These are phyloP conservation scores for Neurospora sp. DNA, from an alignment of 495 filamentous ascomycete species.

Conservation along the genomic window DNA sequence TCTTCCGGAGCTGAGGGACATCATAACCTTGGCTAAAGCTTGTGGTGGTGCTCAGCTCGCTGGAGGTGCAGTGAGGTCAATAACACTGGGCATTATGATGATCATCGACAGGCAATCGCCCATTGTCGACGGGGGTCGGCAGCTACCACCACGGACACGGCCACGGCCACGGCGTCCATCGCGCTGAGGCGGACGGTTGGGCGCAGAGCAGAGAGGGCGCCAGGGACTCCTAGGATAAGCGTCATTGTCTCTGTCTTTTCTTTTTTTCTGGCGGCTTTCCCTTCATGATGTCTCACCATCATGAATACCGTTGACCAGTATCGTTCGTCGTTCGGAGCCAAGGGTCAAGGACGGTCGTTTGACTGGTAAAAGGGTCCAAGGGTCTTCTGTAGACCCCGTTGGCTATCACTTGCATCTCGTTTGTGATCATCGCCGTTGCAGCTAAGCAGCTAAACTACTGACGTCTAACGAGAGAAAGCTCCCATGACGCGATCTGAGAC, in stretches of 20 bases:
- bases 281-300: neutral
- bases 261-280: neutral
- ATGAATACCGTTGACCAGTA: neutral
- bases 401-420: neutral
- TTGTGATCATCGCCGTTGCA: neutral
- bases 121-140: neutral
- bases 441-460: neutral
- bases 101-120: neutral
- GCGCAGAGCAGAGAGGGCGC: neutral
- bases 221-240: neutral
- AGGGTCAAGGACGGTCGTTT: neutral
- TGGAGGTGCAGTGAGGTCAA: neutral
- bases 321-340: neutral
- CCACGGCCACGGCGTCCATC: neutral
- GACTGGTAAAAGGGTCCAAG: neutral
- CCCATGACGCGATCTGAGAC: neutral
- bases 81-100: neutral
- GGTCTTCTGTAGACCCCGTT: neutral
- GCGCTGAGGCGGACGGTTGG: neutral
- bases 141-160: neutral
- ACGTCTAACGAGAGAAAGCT: neutral
- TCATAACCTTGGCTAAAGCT: neutral
- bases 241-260: neutral
- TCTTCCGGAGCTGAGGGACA: neutral
- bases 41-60: neutral